Evolutionary conservation across 2,329 filamentous ascomycete genomes (phyloP).

Genomic region (Alternaria burnsii): DNA sequence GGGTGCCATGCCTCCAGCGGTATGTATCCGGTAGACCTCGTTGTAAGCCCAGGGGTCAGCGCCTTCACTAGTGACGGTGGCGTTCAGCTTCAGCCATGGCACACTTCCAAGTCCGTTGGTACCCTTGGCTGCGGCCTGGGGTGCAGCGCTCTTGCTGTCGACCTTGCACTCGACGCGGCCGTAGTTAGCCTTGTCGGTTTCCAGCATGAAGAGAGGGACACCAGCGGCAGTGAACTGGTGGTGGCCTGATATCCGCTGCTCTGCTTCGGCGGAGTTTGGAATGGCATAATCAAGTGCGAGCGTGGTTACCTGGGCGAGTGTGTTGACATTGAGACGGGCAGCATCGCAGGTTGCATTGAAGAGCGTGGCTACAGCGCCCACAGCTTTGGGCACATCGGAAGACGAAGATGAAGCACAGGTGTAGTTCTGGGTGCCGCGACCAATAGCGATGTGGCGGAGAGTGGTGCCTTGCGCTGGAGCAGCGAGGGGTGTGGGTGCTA

Average conservation of each 20-base stretch:
- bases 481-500: slow-evolving; percentile 68
- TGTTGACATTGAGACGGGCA: slow-evolving; percentile 65
- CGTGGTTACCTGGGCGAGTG: slow-evolving; percentile 70
- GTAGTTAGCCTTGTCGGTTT: slow-evolving; percentile 60
- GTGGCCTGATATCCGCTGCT: slow-evolving; percentile 73
- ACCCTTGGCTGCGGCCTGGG: slow-evolving; percentile 67
- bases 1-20: slow-evolving; percentile 81
- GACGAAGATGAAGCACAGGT: slow-evolving; percentile 72
- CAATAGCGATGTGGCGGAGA: slow-evolving; percentile 82
- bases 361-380: slow-evolving; percentile 81
- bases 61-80: slow-evolving; percentile 34
- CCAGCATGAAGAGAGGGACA: slow-evolving; percentile 82
- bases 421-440: slow-evolving; percentile 93
- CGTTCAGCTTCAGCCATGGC: slow-evolving; percentile 78
- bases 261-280: slow-evolving; percentile 54
- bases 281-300: slow-evolving; percentile 74
- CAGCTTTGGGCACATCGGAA: slow-evolving; percentile 67
- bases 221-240: slow-evolving; percentile 80
- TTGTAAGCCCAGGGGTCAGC: slow-evolving; percentile 59
- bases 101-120: slow-evolving; percentile 69
- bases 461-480: slow-evolving; percentile 66
- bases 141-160: slow-evolving; percentile 68
- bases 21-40: slow-evolving; percentile 84
- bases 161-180: slow-evolving; percentile 73
- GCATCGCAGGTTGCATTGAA: slow-evolving; percentile 86